Base-by-base conservation (phyloP, 176 grass and related monocot species). In the Oryza meyeriana region DNA sequence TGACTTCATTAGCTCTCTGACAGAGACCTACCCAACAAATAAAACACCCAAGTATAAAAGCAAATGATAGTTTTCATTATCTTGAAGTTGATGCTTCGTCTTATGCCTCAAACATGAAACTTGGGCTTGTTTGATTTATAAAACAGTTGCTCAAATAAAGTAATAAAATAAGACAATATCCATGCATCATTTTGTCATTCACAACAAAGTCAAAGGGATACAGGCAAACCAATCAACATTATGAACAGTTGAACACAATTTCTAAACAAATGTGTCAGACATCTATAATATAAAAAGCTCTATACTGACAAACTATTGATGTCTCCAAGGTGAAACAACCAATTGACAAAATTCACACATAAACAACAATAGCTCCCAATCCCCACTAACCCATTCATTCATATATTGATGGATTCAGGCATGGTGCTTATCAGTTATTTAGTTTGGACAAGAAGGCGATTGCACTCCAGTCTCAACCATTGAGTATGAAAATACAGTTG, bases 161-260 rank as follows among this genome's bases (percentile, higher is more conserved):
- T 2, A 72, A 82, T 10, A 61, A 28, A 72, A 63, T 6, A 42
- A 72, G 17, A 16, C 3, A 28, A 42, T 42, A 48, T 0, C 41
- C 48, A 55, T 20, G 18, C 48, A 22, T 55, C 18, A 8, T 20
- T 55, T 1, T 55, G 18, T 55, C 76, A 66, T 55, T 86, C 26
- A 80, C 40, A 72, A 64, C 12, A 74, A 80, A 45, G 42, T 10
- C 42, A 66, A 74, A 64, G n/a, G 8, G 45, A 80, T 24, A 12
- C 61, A 80, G 25, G 57, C n/a, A 78, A 11, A 70, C 36, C 36
- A 33, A 62, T 32, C 39, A 71, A 14, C 38, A 64, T 48, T 35
- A 24, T 34, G 39, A 64, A 78, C 29, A 62, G 18, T 13, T 20
- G n/a, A 64, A 78, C 29, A 62, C 6, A 27, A 78, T 70, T 59